These are phyloP conservation scores for Aspergillus coremiiformis DNA, from an alignment of 495 filamentous ascomycete species.

Conservation along the genomic window DNA sequence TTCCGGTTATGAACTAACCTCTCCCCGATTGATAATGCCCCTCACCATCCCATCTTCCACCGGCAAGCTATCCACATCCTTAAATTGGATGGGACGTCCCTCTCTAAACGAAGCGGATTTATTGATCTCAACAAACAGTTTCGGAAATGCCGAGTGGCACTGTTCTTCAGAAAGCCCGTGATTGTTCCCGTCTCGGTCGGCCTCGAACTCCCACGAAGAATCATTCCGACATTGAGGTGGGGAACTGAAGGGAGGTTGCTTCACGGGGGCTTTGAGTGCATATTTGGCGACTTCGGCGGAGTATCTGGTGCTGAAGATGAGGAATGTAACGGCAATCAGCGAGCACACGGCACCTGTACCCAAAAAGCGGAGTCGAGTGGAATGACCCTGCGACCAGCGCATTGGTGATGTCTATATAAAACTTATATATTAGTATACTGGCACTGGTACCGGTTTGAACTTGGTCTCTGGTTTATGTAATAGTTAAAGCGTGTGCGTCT, in stretches of 20 bases:
- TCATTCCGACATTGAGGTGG: conserved; percentile 4
- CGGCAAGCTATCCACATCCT: conserved; percentile 26
- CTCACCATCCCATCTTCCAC: conserved; percentile 34
- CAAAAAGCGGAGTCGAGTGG: conserved; percentile 28
- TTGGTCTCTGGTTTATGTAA: not conserved
- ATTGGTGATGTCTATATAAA: not conserved
- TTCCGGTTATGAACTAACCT: conserved; percentile 26
- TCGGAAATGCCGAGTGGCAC: conserved; percentile 39
- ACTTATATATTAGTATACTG: too few species aligned
- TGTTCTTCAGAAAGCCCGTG: conserved; percentile 34
- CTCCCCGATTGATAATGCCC: conserved; percentile 33
- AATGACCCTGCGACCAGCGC: conserved; percentile 15
- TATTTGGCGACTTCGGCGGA: conserved; percentile 19
- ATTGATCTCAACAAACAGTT: conserved; percentile 38
- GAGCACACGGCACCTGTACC: conserved; percentile 25
- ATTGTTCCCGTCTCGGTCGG: conserved; percentile 30
- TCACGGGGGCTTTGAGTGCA: conserved; percentile 13
- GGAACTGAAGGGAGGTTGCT: not conserved
- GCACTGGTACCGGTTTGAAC: too few species aligned
- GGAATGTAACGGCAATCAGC: conserved; percentile 26
- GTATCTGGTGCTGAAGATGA: conserved; percentile 16
- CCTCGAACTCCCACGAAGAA: conserved; percentile 26
- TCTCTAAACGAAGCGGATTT: conserved; percentile 22
- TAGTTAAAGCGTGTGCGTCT: too few species aligned
- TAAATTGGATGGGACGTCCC: conserved; percentile 18